Evolutionary conservation across 2,329 filamentous ascomycete genomes (phyloP).

Genomic region (Rhynchosporium secalis): DNA sequence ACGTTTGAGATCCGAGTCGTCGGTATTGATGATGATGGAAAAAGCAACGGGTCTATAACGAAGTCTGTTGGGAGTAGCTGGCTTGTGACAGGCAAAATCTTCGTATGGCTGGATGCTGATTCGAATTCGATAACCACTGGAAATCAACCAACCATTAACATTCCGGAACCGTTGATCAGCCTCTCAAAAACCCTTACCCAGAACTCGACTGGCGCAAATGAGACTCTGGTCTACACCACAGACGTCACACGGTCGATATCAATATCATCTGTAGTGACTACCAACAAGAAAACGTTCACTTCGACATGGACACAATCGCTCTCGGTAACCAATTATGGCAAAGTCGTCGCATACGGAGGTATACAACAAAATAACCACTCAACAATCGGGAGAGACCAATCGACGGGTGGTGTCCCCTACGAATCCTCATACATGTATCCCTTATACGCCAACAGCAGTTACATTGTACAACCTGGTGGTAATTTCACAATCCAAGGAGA

Average conservation of each 20-base stretch:
- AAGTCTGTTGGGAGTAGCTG: slow-evolving; percentile 64
- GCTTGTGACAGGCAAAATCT: slow-evolving; percentile 78
- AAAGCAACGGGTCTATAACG: slow-evolving; percentile 50
- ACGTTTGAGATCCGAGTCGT: slow-evolving; percentile 67
- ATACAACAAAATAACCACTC: slow-evolving; percentile 54
- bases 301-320: slow-evolving; percentile 61
- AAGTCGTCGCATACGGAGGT: slow-evolving; percentile 54
- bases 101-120: slow-evolving; percentile 66
- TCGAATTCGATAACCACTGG: slow-evolving; percentile 54
- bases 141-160: slow-evolving; percentile 39
- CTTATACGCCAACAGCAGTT: slow-evolving; percentile 56
- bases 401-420: slow-evolving; percentile 36
- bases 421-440: slow-evolving; percentile 57
- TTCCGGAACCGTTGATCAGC: slow-evolving; percentile 47
- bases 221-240: slow-evolving; percentile 60
- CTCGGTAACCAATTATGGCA: slow-evolving; percentile 55
- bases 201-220: slow-evolving; percentile 54
- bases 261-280: slow-evolving; percentile 53
- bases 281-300: slow-evolving; percentile 45
- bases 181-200: slow-evolving; percentile 52
- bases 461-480: slow-evolving; percentile 44
- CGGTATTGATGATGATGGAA: slow-evolving; percentile 59
- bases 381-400: slow-evolving; percentile 50
- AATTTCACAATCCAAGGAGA: slow-evolving; percentile 51
- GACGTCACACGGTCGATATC: slow-evolving; percentile 55